Percentiles rank a stretch among this genome's conserved stretches.
Evolutionary conservation across 192 early-diverging fungal genomes (phyloP).

Genomic region (Anaeromyces robustus): DNA sequence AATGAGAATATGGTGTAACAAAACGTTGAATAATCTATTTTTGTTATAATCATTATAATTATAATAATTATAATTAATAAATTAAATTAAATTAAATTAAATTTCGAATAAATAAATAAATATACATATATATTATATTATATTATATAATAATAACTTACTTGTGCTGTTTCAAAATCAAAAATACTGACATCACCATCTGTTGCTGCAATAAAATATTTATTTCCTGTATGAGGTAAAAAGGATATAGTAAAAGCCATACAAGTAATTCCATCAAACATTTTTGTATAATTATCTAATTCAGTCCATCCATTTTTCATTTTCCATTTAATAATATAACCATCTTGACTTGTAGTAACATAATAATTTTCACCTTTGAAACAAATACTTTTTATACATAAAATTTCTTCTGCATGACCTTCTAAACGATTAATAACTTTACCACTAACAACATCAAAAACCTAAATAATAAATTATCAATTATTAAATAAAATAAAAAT

Average conservation of each 20-base stretch:
- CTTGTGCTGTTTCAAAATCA: slow-evolving; percentile 67
- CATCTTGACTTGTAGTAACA: slow-evolving; percentile 85
- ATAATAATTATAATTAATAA: slow-evolving; percentile 18
- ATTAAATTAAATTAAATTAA: background rate
- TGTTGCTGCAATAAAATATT: slow-evolving; percentile 77
- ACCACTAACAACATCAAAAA: slow-evolving; percentile 72
- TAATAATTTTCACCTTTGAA: slow-evolving; percentile 71
- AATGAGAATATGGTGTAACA: slow-evolving; percentile 53
- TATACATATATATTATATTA: background rate
- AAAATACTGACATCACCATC: slow-evolving; percentile 78
- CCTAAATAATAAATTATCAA: slow-evolving; percentile 7
- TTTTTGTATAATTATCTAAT: slow-evolving; percentile 21
- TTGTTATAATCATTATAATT: background rate
- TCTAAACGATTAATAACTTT: slow-evolving; percentile 61
- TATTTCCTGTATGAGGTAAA: slow-evolving; percentile 83
- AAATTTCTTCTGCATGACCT: slow-evolving; percentile 77
- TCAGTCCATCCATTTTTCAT: slow-evolving; percentile 68
- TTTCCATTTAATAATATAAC: slow-evolving; percentile 81
- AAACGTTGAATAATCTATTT: background rate
- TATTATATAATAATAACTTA: slow-evolving; percentile 8
- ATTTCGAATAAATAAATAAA: background rate
- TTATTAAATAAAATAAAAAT: too few relatives aligned
- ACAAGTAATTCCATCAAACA: slow-evolving; percentile 73
- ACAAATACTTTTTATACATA: slow-evolving; percentile 58
- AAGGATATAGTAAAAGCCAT: slow-evolving; percentile 95